Conservation (phyloP, 1,139 yeast genomes). For the Yamadazyma taylorii region DNA sequence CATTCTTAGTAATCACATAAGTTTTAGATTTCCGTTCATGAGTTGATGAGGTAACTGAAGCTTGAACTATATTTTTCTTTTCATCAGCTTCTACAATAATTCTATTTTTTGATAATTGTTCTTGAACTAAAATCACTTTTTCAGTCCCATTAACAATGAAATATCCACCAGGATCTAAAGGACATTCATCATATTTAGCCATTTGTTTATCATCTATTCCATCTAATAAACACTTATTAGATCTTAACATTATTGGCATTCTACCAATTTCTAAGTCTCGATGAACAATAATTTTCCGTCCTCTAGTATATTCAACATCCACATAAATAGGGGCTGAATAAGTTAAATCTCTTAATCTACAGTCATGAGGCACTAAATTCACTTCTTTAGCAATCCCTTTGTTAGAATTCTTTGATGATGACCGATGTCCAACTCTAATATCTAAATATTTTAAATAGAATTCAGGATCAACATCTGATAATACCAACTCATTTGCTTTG, state of each 20-base stretch:
- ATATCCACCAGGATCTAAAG: slow-evolving; percentile 98
- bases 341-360: slow-evolving; percentile 91
- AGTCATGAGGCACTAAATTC: slow-evolving; percentile 89
- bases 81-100: slow-evolving; percentile 97
- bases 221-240: slow-evolving; percentile 83
- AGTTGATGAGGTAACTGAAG: slow-evolving; percentile 95
- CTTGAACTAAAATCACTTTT: slow-evolving; percentile 94
- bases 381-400: slow-evolving; percentile 54
- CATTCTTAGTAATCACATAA: slow-evolving; percentile 89
- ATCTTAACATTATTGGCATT: slow-evolving; percentile 96
- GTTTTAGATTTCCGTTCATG: slow-evolving; percentile 98
- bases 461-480: slow-evolving; percentile 96
- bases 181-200: slow-evolving; percentile 93
- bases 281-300: slow-evolving; percentile 85
- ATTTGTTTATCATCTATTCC: slow-evolving; percentile 77
- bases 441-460: slow-evolving; percentile 89
- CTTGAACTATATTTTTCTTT: slow-evolving; percentile 91
- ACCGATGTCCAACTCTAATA: slow-evolving; percentile 80
- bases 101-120: slow-evolving; percentile 94
- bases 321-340: slow-evolving; percentile 96
- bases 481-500: slow-evolving; percentile 81
- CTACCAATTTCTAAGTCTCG: slow-evolving; percentile 92
- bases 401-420: slow-evolving; percentile 40
- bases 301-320: slow-evolving; percentile 95
- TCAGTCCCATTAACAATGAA: slow-evolving; percentile 98